Evolutionary conservation across 1,284 basidiomycete species (phyloP).

Genomic region (Apiotrichum akiyoshidainum): DNA sequence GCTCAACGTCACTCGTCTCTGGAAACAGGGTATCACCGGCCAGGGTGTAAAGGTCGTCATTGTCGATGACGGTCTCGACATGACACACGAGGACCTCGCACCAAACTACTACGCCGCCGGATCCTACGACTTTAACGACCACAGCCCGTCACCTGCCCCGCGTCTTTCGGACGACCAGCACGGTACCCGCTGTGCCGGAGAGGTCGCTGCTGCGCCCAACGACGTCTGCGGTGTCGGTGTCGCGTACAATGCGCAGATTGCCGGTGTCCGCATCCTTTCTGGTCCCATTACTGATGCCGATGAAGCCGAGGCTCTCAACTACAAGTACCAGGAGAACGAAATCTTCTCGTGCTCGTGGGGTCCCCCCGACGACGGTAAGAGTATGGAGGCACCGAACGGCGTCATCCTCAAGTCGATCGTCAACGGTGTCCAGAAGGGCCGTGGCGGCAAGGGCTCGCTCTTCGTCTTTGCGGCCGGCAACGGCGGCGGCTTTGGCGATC

Average conservation of each 20-base stretch:
- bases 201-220: constrained; percentile 85
- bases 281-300: constrained; percentile 97
- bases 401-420: constrained; percentile 92
- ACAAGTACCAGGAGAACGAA: constrained; percentile 80
- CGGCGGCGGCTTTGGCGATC: constrained; percentile 84
- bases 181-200: constrained; percentile 96
- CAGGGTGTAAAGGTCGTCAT: constrained; percentile 82
- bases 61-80: constrained; percentile 95
- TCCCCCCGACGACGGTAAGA: constrained; percentile 88
- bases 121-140: constrained; percentile 97
- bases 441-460: constrained; percentile 84
- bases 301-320: constrained; percentile 94
- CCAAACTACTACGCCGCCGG: constrained; percentile 84
- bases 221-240: constrained; percentile 93
- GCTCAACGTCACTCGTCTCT: constrained; percentile 56
- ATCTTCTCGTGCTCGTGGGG: constrained; percentile 99
- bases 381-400: constrained; percentile 92
- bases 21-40: constrained; percentile 78
- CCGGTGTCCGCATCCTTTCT: constrained; percentile 92
- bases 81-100: constrained; percentile 78
- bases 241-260: constrained; percentile 84
- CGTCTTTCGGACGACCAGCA: constrained; percentile 89
- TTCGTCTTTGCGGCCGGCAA: constrained; percentile 99
- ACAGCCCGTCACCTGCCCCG: constrained; percentile 80
- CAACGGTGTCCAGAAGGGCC: constrained; percentile 89